phyloP scores from a whole-genome alignment of 1,284 basidiomycete genomes.

The Irpex lacteus region DNA sequence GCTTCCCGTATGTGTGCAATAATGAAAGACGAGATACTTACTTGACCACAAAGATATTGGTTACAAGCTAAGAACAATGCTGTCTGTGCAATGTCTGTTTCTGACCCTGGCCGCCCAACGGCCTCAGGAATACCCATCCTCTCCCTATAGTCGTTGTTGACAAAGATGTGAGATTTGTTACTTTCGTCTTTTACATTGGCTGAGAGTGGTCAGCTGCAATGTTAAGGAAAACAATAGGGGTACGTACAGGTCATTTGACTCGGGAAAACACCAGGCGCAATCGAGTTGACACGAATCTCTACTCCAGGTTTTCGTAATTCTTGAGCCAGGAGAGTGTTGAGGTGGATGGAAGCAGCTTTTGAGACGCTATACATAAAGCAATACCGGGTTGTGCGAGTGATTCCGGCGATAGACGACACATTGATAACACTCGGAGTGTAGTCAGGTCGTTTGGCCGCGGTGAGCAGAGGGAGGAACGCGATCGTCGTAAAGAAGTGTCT shows the following conservation, averaged over 20 bases:
- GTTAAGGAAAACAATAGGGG: neutral
- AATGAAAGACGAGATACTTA: constrained; percentile 10
- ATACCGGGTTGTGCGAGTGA: constrained; percentile 34
- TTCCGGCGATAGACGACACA: constrained; percentile 36
- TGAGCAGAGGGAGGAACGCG: constrained; percentile 39
- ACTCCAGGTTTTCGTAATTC: constrained; percentile 33
- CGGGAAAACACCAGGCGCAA: constrained; percentile 37
- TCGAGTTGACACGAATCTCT: constrained; percentile 35
- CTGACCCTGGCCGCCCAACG: constrained; percentile 29
- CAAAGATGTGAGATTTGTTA: constrained; percentile 33
- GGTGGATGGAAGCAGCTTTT: constrained; percentile 37
- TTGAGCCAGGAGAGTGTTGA: constrained; percentile 36
- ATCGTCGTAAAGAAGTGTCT: constrained; percentile 34
- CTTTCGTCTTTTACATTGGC: constrained; percentile 30
- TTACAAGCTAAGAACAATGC: constrained; percentile 33
- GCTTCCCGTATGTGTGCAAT: neutral
- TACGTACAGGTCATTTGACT: constrained; percentile 38
- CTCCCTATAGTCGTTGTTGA: constrained; percentile 27
- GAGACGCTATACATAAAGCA: constrained; percentile 38
- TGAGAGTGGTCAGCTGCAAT: neutral
- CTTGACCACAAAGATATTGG: constrained; percentile 36
- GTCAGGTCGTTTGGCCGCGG: constrained; percentile 25
- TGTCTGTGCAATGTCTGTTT: constrained; percentile 36
- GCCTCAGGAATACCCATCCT: constrained; percentile 35
- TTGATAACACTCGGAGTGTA: constrained; percentile 35